These are phyloP conservation scores for Neophaeococcomyces mojaviensis DNA, from an alignment of 2,329 filamentous ascomycete genomes.

Conservation along the genomic window DNA sequence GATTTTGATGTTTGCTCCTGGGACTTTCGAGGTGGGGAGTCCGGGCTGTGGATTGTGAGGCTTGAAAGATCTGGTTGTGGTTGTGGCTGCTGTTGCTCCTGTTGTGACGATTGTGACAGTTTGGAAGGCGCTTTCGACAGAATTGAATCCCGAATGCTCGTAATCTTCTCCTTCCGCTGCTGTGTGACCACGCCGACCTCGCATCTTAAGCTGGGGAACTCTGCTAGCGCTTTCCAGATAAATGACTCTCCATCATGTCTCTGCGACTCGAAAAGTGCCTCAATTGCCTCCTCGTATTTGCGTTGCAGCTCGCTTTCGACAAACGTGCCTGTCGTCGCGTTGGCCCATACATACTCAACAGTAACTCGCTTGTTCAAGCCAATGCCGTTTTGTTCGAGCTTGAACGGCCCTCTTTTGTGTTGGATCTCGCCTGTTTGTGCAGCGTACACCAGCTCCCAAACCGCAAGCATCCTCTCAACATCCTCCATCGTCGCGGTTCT, in stretches of 20 bases:
- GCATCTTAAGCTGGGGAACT: slow-evolving; percentile 30
- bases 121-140: slow-evolving; percentile 3
- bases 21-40: slow-evolving; percentile 26
- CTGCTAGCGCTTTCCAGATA: slow-evolving; percentile 26
- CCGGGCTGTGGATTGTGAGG: slow-evolving; percentile 14
- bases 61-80: slow-evolving; percentile 12
- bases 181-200: slow-evolving; percentile 18
- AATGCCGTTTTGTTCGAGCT: slow-evolving; percentile 35
- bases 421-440: slow-evolving; percentile 6
- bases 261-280: slow-evolving; percentile 35
- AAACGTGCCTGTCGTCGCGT: slow-evolving; percentile 21
- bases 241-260: slow-evolving; percentile 28
- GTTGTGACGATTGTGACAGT: background rate
- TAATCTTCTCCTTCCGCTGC: slow-evolving; percentile 16
- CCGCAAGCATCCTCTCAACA: slow-evolving; percentile 57
- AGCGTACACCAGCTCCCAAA: slow-evolving; percentile 39
- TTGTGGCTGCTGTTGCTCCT: slow-evolving; percentile 9
- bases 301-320: slow-evolving; percentile 43
- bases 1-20: slow-evolving; percentile 33
- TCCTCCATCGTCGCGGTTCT: slow-evolving; percentile 59
- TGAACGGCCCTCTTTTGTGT: slow-evolving; percentile 28
- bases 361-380: slow-evolving; percentile 23
- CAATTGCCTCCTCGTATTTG: slow-evolving; percentile 43
- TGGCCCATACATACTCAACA: slow-evolving; percentile 16
- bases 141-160: slow-evolving; percentile 16